A percentile compares a stretch with the other conserved stretches of the same genome.
phyloP scores from a whole-genome alignment of 2,329 filamentous ascomycete species.

The Ceratocystis eucalypticola region DNA sequence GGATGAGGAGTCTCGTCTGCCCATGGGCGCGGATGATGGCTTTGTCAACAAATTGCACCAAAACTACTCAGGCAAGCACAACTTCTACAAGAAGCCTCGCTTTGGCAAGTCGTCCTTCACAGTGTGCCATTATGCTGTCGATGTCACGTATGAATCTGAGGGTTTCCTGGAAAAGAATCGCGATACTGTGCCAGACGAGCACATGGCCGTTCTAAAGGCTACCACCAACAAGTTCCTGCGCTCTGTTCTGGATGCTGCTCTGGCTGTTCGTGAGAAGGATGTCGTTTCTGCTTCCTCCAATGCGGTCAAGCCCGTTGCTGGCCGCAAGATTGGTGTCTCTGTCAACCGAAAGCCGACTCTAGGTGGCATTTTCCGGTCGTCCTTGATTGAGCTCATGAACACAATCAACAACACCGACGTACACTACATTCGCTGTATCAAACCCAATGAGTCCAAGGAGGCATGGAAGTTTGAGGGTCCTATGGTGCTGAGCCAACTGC shows the following conservation, averaged over 20 bases:
- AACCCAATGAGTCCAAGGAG: constrained; percentile 93
- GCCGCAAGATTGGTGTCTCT: constrained; percentile 78
- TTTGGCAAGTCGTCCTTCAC: constrained; percentile 97
- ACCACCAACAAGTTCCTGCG: constrained; percentile 76
- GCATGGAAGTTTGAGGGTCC: constrained; percentile 97
- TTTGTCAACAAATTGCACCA: constrained; percentile 94
- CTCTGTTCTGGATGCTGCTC: constrained; percentile 72
- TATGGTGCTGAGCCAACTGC: constrained; percentile 93
- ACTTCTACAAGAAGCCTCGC: constrained; percentile 96
- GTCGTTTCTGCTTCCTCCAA: constrained; percentile 47
- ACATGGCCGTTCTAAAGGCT: constrained; percentile 79
- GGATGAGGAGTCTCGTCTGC: constrained; percentile 89
- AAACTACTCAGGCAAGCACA: constrained; percentile 84
- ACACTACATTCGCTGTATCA: constrained; percentile 98
- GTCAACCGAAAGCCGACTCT: constrained; percentile 94
- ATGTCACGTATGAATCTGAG: constrained; percentile 97
- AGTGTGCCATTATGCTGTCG: constrained; percentile 93
- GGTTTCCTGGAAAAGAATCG: constrained; percentile 99
- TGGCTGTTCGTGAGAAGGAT: constrained; percentile 82
- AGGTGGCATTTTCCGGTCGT: constrained; percentile 97
- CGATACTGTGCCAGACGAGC: constrained; percentile 95
- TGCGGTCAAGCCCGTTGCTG: constrained; percentile 67
- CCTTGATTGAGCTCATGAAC: constrained; percentile 91
- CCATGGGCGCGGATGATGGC: constrained; percentile 94
- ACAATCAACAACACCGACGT: constrained; percentile 98